phyloP scores from a whole-genome alignment of 495 filamentous ascomycete species.

The Xylaria longipes region DNA sequence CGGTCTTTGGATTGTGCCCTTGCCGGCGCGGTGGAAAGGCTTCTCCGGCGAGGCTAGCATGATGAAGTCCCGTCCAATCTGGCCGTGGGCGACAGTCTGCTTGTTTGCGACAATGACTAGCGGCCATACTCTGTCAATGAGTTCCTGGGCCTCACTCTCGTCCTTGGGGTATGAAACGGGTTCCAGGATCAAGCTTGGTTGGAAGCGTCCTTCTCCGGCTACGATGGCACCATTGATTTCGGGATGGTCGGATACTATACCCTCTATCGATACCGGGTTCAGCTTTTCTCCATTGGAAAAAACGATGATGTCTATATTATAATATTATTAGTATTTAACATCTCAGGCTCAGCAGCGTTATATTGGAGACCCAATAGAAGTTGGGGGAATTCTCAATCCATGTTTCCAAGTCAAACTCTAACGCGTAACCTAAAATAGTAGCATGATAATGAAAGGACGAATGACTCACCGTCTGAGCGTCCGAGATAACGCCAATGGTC shows the following conservation, averaged over 20 bases:
- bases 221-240: slow-evolving; percentile 56
- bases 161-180: slow-evolving; percentile 35
- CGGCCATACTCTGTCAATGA: slow-evolving; percentile 51
- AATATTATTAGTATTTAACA: not conserved
- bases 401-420: not conserved
- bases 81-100: slow-evolving; percentile 53
- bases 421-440: not conserved
- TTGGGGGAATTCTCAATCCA: not conserved
- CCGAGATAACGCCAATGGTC: slow-evolving; percentile 60
- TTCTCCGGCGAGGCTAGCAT: slow-evolving; percentile 52
- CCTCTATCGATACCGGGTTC: slow-evolving; percentile 63
- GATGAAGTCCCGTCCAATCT: slow-evolving; percentile 49
- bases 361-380: not conserved
- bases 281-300: slow-evolving; percentile 70
- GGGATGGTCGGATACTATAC: slow-evolving; percentile 50
- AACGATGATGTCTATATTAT: slow-evolving; percentile 58
- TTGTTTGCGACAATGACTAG: slow-evolving; percentile 53
- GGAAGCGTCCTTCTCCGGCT: slow-evolving; percentile 57
- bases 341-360: not conserved
- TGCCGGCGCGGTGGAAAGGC: slow-evolving; percentile 60
- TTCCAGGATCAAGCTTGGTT: slow-evolving; percentile 61
- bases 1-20: slow-evolving; percentile 62
- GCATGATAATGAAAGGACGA: too few relatives aligned
- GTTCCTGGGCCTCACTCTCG: slow-evolving; percentile 37
- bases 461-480: slow-evolving; percentile 53